Percentiles rank a stretch among this genome's conserved stretches.
phyloP scores from a whole-genome alignment of 768 basidiomycete genomes.

The Boletus pseudopeckii region DNA sequence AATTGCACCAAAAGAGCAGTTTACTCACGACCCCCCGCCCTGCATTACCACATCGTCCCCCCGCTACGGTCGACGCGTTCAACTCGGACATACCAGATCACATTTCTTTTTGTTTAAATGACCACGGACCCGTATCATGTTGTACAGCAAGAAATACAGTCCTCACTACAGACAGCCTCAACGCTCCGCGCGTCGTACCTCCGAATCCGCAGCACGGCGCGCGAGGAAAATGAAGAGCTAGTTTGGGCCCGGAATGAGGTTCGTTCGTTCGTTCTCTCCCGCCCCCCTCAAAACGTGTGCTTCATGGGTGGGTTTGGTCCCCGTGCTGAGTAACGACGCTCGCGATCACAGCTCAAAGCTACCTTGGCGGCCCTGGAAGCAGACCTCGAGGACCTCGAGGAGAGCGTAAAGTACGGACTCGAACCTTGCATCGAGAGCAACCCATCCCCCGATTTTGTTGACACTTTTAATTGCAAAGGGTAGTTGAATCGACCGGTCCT shows the following conservation, averaged over 20 bases:
- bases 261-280: conserved; percentile 24
- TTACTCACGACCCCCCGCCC: too few species aligned
- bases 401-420: conserved; percentile 74
- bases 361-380: conserved; percentile 77
- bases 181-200: conserved; percentile 73
- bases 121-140: conserved; percentile 84
- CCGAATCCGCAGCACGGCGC: conserved; percentile 73
- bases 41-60: too few species aligned
- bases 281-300: too few species aligned
- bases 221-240: conserved; percentile 75
- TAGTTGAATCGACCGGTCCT: conserved; percentile 83
- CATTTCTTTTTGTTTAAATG: conserved; percentile 28
- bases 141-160: conserved; percentile 79
- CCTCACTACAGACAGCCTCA: conserved; percentile 64
- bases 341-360: conserved; percentile 55
- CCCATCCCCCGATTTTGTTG: background rate
- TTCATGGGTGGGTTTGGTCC: too few species aligned
- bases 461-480: conserved; percentile 42
- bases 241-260: conserved; percentile 79
- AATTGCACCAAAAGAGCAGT: too few species aligned
- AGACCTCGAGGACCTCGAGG: conserved; percentile 90
- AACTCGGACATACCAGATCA: too few species aligned
- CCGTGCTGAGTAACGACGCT: background rate
- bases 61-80: too few species aligned
- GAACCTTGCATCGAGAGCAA: background rate